Conservation (phyloP, 352 stramenopile genomes). For the Globisporangium nagaii region DNA sequence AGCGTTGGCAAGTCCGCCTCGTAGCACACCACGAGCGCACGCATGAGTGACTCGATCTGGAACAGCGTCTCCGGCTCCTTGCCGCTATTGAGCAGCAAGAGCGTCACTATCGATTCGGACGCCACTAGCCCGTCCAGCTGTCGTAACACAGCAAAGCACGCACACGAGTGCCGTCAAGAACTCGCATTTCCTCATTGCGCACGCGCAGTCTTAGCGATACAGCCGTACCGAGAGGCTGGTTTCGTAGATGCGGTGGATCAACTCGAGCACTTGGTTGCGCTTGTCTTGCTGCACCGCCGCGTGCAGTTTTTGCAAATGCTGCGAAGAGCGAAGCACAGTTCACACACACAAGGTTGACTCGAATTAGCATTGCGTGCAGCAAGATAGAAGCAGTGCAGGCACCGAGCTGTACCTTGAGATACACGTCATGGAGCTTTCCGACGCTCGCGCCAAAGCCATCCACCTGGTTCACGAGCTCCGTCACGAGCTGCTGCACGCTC, state of each 20-base stretch:
- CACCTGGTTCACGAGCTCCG: slow-evolving; percentile 13
- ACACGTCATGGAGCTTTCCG: slow-evolving; percentile 25
- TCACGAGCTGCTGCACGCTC: slow-evolving; percentile 22
- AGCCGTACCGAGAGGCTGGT: slow-evolving; percentile 33
- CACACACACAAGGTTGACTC: too few species aligned
- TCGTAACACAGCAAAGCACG: not conserved
- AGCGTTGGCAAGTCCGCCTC: slow-evolving; percentile 44
- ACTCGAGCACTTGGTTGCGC: slow-evolving; percentile 29
- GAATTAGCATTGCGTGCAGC: too few species aligned
- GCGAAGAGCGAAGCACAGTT: not conserved
- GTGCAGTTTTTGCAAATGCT: slow-evolving; percentile 44
- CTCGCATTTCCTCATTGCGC: not conserved
- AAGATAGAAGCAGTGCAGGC: too few species aligned
- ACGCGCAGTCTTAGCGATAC: not conserved
- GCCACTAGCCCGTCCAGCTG: slow-evolving; percentile 19
- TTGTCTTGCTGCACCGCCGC: slow-evolving; percentile 15
- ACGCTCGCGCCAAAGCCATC: slow-evolving; percentile 17
- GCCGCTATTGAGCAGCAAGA: slow-evolving; percentile 29
- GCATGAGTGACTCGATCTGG: slow-evolving; percentile 32
- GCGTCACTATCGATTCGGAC: slow-evolving; percentile 10
- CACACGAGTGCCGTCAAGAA: not conserved
- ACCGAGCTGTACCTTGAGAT: slow-evolving; percentile 26
- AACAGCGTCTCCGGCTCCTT: slow-evolving; percentile 20
- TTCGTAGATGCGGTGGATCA: slow-evolving; percentile 40
- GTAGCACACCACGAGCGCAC: slow-evolving; percentile 49